Conservation (phyloP, 1,284 basidiomycete genomes). For the Irpex rosettiformis region DNA sequence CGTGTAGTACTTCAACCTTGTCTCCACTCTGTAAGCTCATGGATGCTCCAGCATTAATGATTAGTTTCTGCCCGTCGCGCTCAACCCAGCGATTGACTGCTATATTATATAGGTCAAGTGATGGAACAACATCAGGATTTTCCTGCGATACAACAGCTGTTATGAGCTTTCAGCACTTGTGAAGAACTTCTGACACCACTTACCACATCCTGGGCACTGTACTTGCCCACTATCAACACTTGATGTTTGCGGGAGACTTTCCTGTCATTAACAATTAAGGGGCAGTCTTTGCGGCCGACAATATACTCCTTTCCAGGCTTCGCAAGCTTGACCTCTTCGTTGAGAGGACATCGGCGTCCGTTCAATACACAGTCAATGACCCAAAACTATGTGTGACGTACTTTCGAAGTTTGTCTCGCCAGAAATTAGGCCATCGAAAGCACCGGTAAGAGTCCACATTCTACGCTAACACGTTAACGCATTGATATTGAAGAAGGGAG, state of each 20-base stretch:
- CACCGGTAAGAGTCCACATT: conserved; percentile 53
- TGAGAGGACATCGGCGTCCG: not conserved
- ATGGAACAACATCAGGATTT: conserved; percentile 38
- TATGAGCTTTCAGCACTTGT: not conserved
- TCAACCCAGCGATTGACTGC: conserved; percentile 38
- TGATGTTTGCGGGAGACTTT: conserved; percentile 61
- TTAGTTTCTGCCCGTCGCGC: conserved; percentile 17
- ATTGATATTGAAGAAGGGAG: not conserved
- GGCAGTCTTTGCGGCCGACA: conserved; percentile 51
- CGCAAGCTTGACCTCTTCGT: conserved; percentile 55
- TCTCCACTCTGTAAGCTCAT: conserved; percentile 47
- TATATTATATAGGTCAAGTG: conserved; percentile 43
- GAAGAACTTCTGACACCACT: conserved; percentile 18
- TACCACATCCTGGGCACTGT: conserved; percentile 49
- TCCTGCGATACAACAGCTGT: conserved; percentile 24
- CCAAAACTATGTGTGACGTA: conserved; percentile 21
- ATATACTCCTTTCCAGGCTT: conserved; percentile 50
- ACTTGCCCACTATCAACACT: conserved; percentile 48
- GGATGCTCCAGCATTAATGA: conserved; percentile 17
- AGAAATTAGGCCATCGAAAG: conserved; percentile 43
- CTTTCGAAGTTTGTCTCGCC: conserved; percentile 36
- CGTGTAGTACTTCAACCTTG: conserved; percentile 40
- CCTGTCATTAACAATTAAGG: conserved; percentile 50
- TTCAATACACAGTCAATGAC: not conserved
- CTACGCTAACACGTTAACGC: not conserved